These are phyloP conservation scores for Puccinia horiana DNA, from an alignment of 1,284 basidiomycete species.

Conservation along the genomic window DNA sequence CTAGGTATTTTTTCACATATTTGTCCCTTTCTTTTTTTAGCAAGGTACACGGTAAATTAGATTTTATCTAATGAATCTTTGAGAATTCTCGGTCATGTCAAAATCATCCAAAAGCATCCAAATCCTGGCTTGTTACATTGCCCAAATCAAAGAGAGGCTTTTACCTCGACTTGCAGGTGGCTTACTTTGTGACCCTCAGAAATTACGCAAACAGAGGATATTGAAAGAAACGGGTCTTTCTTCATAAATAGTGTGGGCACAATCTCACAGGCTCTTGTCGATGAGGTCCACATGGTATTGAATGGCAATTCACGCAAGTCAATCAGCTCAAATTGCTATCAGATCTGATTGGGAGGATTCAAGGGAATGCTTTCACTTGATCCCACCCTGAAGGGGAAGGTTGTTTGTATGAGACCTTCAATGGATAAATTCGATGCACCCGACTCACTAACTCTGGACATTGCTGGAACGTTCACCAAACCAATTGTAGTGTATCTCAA, in stretches of 20 bases:
- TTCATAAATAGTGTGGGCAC: conserved; percentile 73
- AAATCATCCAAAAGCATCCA: no score
- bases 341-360: conserved; percentile 74
- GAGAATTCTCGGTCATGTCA: background rate
- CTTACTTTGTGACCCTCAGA: conserved; percentile 65
- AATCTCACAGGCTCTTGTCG: conserved; percentile 66
- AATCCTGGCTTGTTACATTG: conserved; percentile 74
- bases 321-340: conserved; percentile 62
- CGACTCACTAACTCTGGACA: conserved; percentile 69
- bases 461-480: conserved; percentile 66
- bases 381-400: conserved; percentile 61
- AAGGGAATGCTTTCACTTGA: conserved; percentile 75
- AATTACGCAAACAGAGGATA: conserved; percentile 63
- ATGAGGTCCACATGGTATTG: conserved; percentile 64
- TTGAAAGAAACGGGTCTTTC: conserved; percentile 60
- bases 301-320: background rate
- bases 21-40: background rate
- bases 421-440: conserved; percentile 74
- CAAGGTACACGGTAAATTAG: no score
- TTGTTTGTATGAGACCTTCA: conserved; percentile 69
- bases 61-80: background rate
- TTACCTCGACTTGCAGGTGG: conserved; percentile 74
- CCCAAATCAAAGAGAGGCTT: conserved; percentile 76
- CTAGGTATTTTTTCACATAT: background rate
- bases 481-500: conserved; percentile 62